A percentile compares a stretch with the other conserved stretches of the same genome.
Evolutionary conservation across 352 stramenopile genomes (phyloP).

Genomic region (Phytopythium ostracodes): DNA sequence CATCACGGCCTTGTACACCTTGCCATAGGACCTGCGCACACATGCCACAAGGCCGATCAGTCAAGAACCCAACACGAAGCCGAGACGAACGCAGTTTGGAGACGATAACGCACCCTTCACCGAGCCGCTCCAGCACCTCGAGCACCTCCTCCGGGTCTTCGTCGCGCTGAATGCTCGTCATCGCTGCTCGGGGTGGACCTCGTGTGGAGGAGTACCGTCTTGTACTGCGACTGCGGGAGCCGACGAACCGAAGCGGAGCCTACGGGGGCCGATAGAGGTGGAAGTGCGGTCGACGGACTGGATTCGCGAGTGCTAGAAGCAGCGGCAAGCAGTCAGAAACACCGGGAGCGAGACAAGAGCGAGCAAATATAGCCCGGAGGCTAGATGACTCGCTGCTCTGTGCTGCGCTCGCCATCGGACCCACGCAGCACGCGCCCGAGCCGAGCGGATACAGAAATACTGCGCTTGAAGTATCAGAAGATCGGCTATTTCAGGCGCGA

Average conservation of each 20-base stretch:
- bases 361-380: neutral
- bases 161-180: slow-evolving; percentile 62
- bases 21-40: slow-evolving; percentile 78
- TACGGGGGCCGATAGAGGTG: neutral
- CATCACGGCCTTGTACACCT: slow-evolving; percentile 79
- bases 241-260: neutral
- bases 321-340: neutral
- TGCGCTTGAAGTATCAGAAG: neutral
- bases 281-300: neutral
- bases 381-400: neutral
- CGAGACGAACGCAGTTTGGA: neutral
- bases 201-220: too few relatives aligned
- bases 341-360: neutral
- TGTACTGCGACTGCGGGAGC: neutral
- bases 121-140: slow-evolving; percentile 71
- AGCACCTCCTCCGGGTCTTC: slow-evolving; percentile 69
- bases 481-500: neutral
- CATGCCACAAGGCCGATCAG: too few relatives aligned
- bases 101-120: slow-evolving; percentile 51
- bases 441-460: neutral
- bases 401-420: neutral
- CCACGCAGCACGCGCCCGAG: too few relatives aligned
- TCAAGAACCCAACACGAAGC: too few relatives aligned
- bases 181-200: slow-evolving; percentile 9
- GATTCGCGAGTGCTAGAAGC: neutral